A percentile compares a stretch with the other conserved stretches of the same genome.
phyloP scores from a whole-genome alignment of 345 rosid species.

The Jatropha curcas region DNA sequence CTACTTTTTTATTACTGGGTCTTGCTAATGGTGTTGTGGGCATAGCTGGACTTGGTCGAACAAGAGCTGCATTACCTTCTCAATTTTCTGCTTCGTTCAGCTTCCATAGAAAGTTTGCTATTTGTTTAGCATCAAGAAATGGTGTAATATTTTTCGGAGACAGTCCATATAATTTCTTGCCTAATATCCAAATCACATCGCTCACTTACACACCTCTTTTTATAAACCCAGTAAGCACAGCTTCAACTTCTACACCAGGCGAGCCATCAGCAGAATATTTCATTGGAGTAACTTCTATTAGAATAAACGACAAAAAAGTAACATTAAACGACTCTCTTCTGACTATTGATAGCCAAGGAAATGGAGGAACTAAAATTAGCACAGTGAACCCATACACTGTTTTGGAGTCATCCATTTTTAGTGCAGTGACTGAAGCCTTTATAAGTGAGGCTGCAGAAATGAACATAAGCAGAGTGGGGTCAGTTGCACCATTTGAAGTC shows the following conservation, averaged over 20 bases:
- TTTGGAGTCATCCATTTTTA: conserved; percentile 52
- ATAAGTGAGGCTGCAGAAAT: conserved; percentile 32
- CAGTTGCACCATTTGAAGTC: conserved; percentile 54
- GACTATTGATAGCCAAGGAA: conserved; percentile 22
- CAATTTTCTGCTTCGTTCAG: conserved; percentile 28
- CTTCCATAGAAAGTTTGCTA: conserved; percentile 33
- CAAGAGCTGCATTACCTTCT: conserved; percentile 17
- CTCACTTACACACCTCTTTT: conserved; percentile 13
- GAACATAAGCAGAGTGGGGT: conserved; percentile 48
- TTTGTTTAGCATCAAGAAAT: conserved; percentile 42
- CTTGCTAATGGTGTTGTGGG: conserved; percentile 31
- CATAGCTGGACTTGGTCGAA: conserved; percentile 33
- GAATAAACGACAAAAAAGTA: conserved; percentile 17
- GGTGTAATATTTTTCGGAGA: conserved; percentile 28
- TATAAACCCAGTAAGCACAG: conserved; percentile 31
- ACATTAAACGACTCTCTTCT: conserved; percentile 18
- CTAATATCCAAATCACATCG: conserved; percentile 17
- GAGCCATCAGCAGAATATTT: conserved; percentile 33
- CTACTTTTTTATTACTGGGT: neutral
- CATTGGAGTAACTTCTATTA: conserved; percentile 31
- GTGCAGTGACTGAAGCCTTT: conserved; percentile 44
- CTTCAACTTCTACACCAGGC: conserved; percentile 13
- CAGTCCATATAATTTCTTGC: conserved; percentile 30
- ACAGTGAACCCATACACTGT: conserved; percentile 69
- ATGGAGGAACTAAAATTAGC: conserved; percentile 71